phyloP scores from a whole-genome alignment of 176 grass and related monocot species.

The Lolium multiflorum region DNA sequence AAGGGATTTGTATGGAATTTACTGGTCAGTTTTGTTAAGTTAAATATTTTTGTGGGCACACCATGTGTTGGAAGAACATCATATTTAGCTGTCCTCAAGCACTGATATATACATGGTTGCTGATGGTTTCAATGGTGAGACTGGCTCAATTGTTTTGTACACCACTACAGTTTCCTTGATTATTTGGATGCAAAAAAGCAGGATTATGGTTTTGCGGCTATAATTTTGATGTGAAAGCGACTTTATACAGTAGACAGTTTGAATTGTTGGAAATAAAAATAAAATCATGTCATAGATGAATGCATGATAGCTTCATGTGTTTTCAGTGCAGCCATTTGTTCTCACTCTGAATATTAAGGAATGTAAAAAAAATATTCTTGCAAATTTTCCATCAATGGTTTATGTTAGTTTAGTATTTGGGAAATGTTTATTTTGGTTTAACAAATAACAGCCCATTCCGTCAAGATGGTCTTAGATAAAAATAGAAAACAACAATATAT shows the following conservation, averaged over 20 bases:
- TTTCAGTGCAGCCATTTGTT: neutral
- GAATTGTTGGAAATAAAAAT: constrained; percentile 9
- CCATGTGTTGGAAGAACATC: constrained; percentile 19
- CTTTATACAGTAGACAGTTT: neutral
- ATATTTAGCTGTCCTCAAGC: constrained; percentile 6
- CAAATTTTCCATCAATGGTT: neutral
- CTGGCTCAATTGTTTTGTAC: neutral
- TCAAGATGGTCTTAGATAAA: constrained; percentile 14
- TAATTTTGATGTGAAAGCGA: constrained; percentile 14
- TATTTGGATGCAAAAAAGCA: constrained; percentile 1
- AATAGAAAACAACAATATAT: neutral
- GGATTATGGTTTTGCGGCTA: neutral
- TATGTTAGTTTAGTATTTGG: neutral
- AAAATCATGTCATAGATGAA: constrained; percentile 5
- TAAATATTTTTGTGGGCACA: constrained; percentile 11
- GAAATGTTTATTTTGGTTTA: constrained; percentile 26
- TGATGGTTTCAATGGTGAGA: constrained; percentile 1
- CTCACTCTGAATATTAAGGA: neutral
- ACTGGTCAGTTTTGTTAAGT: neutral
- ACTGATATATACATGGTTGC: neutral
- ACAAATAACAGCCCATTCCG: neutral
- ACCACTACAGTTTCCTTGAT: neutral
- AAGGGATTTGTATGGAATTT: constrained; percentile 11
- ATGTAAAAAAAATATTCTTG: neutral
- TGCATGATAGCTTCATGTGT: neutral